Evolutionary conservation across 805 yeast genomes (phyloP).

Genomic region (Teunomyces aglyptinius): DNA sequence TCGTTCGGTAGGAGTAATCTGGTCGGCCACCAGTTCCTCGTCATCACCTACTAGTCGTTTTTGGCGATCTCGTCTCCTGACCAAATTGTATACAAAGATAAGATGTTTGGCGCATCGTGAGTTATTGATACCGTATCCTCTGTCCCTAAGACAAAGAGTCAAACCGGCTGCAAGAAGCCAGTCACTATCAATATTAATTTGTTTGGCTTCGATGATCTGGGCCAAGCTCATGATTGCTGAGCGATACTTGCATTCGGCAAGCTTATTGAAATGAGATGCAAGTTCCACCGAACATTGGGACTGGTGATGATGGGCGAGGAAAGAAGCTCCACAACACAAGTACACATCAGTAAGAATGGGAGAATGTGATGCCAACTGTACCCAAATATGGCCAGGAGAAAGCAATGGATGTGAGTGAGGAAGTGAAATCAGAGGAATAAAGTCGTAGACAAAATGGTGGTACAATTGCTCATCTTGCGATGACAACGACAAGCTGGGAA

Average conservation of each 20-base stretch:
- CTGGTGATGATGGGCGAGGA: constrained; percentile 14
- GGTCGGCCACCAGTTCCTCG: constrained; percentile 8
- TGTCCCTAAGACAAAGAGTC: constrained; percentile 37
- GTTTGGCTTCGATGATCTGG: constrained; percentile 17
- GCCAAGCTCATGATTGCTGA: constrained; percentile 7
- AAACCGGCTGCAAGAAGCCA: constrained; percentile 43
- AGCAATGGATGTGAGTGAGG: constrained; percentile 16
- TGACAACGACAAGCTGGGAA: constrained; percentile 7
- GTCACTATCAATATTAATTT: constrained; percentile 28
- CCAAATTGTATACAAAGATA: constrained; percentile 33
- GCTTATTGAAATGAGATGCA: constrained; percentile 12
- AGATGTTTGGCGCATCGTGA: constrained; percentile 31
- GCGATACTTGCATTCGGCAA: constrained; percentile 11
- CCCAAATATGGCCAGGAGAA: constrained; percentile 14
- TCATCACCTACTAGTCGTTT: constrained; percentile 1
- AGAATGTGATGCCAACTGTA: constrained; percentile 60
- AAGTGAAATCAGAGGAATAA: constrained; percentile 14
- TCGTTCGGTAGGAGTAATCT: constrained; percentile 24
- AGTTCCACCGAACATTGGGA: constrained; percentile 7
- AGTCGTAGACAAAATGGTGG: constrained; percentile 12
- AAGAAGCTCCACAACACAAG: constrained; percentile 15
- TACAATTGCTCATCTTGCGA: constrained; percentile 9
- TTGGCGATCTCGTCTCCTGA: constrained; percentile 16
- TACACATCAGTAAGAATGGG: constrained; percentile 48
- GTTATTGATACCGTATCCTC: constrained; percentile 24